Evolutionary conservation across 106 monocot species (phyloP).

Genomic region (Triglochin maritima): DNA sequence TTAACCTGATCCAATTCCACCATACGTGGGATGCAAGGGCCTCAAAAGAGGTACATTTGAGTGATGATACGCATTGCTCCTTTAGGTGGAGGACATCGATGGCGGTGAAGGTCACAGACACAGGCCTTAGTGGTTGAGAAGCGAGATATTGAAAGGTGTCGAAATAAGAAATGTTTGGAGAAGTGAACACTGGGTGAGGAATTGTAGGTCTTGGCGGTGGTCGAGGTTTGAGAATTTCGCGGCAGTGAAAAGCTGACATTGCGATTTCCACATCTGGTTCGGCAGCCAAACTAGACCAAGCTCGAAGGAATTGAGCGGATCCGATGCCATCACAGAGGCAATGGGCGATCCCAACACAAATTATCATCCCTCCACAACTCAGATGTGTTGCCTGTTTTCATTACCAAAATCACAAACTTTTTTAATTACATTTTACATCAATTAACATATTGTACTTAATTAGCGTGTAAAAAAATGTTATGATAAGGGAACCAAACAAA

Average conservation of each 20-base stretch:
- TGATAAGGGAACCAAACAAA: too few species aligned
- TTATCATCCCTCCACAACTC: slow-evolving; percentile 73
- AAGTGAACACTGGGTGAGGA: slow-evolving; percentile 44
- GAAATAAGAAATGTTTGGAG: not conserved
- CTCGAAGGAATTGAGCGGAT: slow-evolving; percentile 55
- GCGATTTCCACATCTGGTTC: slow-evolving; percentile 1
- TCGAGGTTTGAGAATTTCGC: slow-evolving; percentile 46
- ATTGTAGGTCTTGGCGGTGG: slow-evolving; percentile 18
- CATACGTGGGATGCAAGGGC: slow-evolving; percentile 72
- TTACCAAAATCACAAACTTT: too few species aligned
- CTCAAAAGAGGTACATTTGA: slow-evolving; percentile 91
- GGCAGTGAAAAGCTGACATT: slow-evolving; percentile 42
- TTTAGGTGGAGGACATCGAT: slow-evolving; percentile 60
- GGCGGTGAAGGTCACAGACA: slow-evolving; percentile 51
- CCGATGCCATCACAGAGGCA: slow-evolving; percentile 74
- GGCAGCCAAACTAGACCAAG: slow-evolving; percentile 44
- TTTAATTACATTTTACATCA: too few species aligned
- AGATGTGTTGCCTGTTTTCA: slow-evolving; percentile 61
- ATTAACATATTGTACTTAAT: too few species aligned
- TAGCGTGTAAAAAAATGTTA: too few species aligned
- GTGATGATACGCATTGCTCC: slow-evolving; percentile 39
- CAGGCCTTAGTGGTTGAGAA: slow-evolving; percentile 51
- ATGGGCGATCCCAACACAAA: slow-evolving; percentile 66
- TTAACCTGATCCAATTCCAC: slow-evolving; percentile 50
- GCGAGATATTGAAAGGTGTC: slow-evolving; percentile 26